Conservation (phyloP, 2,329 filamentous ascomycete genomes). For the Catunica adiposa region DNA sequence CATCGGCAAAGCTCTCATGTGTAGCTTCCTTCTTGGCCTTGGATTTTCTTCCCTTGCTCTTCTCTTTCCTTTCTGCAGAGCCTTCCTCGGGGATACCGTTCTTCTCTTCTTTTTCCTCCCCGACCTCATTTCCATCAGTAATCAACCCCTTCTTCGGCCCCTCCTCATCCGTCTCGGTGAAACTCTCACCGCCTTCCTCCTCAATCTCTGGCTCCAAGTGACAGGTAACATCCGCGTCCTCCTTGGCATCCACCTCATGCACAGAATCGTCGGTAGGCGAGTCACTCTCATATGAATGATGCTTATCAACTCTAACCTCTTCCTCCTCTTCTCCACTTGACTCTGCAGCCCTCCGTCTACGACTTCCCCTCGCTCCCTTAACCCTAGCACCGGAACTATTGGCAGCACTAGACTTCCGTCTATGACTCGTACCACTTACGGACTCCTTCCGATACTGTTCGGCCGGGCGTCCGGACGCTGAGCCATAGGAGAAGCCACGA, state of each 20-base stretch:
- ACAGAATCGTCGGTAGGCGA: background rate
- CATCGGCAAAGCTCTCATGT: too few species aligned
- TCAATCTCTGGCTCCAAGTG: background rate
- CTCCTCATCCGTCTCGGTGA: background rate
- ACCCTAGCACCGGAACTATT: background rate
- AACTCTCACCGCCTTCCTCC: background rate
- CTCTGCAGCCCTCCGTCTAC: background rate
- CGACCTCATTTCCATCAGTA: conserved; percentile 3
- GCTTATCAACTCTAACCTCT: background rate
- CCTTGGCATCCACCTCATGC: background rate
- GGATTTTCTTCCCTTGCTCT: too few species aligned
- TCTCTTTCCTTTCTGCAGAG: too few species aligned
- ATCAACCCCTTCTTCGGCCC: background rate
- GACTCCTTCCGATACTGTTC: too few species aligned
- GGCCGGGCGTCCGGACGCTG: background rate
- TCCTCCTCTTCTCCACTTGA: background rate
- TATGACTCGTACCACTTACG: background rate
- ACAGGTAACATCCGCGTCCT: background rate
- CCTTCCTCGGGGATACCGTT: background rate
- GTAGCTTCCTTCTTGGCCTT: too few species aligned
- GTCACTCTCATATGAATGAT: background rate
- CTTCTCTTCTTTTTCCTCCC: background rate
- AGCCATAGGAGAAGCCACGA: too few species aligned
- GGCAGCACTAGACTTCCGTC: background rate
- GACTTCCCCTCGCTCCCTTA: background rate